A percentile compares a stretch with the other conserved stretches of the same genome.
Conservation (phyloP, 202 grass and related monocot genomes). For the Zizania palustris region DNA sequence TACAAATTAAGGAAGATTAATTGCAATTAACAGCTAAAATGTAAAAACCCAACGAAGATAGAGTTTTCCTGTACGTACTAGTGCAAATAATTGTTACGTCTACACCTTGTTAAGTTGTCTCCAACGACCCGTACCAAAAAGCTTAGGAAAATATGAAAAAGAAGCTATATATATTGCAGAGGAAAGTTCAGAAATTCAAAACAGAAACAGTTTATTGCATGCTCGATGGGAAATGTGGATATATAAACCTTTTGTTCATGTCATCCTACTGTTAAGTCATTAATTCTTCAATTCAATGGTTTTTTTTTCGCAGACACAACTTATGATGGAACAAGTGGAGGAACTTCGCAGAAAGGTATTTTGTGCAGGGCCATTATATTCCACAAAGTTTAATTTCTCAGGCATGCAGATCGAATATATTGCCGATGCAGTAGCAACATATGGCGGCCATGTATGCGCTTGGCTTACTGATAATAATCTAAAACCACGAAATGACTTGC, state of each 20-base stretch:
- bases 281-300: background rate
- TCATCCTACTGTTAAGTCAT: background rate
- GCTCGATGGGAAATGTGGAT: background rate
- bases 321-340: constrained; percentile 96
- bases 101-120: background rate
- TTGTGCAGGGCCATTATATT: background rate
- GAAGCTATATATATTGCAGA: background rate
- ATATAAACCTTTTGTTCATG: background rate
- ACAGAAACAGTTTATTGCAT: background rate
- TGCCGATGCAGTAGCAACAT: background rate
- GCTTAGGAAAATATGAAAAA: too few relatives aligned
- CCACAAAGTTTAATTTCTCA: background rate
- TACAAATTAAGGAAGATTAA: background rate
- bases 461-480: constrained; percentile 5
- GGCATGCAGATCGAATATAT: too few relatives aligned
- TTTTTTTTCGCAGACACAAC: constrained; percentile 58
- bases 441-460: background rate
- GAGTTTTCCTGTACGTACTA: background rate
- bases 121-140: background rate
- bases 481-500: background rate
- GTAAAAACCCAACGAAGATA: background rate
- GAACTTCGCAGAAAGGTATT: constrained; percentile 90
- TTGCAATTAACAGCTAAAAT: background rate
- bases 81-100: too few relatives aligned
- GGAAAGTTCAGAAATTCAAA: background rate